Evolutionary conservation across 768 basidiomycete species (phyloP).

Genomic region (Auriscalpium orientale): DNA sequence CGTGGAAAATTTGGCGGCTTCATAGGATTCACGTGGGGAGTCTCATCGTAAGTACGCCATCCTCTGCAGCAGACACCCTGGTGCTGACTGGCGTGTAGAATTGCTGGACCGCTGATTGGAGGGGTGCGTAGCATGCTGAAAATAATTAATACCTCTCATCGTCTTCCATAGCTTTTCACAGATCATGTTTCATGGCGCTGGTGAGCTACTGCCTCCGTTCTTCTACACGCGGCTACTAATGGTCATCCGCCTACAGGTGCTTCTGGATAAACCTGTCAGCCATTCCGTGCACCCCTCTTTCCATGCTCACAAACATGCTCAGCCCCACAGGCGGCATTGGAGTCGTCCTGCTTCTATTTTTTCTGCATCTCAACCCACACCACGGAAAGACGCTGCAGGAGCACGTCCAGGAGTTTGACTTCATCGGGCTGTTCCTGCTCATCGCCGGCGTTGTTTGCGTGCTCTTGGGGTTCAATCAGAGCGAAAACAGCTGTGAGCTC

Average conservation of each 20-base stretch:
- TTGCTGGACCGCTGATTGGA: constrained; percentile 36
- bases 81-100: constrained; percentile 15
- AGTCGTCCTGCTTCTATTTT: constrained; percentile 24
- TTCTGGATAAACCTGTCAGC: constrained; percentile 30
- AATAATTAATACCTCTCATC: too few relatives aligned
- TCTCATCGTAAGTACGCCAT: constrained; percentile 21
- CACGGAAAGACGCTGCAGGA: constrained; percentile 24
- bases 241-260: constrained; percentile 16
- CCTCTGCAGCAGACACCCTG: neutral
- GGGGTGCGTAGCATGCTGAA: constrained; percentile 19
- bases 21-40: constrained; percentile 34
- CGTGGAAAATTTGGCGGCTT: constrained; percentile 34
- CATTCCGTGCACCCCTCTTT: neutral
- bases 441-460: constrained; percentile 30
- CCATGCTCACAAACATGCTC: neutral
- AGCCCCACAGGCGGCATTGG: constrained; percentile 32
- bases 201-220: constrained; percentile 17
- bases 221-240: too few relatives aligned
- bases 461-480: constrained; percentile 31
- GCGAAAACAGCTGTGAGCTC: constrained; percentile 25
- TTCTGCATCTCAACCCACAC: constrained; percentile 29
- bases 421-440: constrained; percentile 28
- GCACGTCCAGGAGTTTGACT: constrained; percentile 31
- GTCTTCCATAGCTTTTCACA: constrained; percentile 20
- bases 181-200: constrained; percentile 34